Evolutionary conservation across 2,329 filamentous ascomycete species (phyloP).

Genomic region (Monilinia fructicola): DNA sequence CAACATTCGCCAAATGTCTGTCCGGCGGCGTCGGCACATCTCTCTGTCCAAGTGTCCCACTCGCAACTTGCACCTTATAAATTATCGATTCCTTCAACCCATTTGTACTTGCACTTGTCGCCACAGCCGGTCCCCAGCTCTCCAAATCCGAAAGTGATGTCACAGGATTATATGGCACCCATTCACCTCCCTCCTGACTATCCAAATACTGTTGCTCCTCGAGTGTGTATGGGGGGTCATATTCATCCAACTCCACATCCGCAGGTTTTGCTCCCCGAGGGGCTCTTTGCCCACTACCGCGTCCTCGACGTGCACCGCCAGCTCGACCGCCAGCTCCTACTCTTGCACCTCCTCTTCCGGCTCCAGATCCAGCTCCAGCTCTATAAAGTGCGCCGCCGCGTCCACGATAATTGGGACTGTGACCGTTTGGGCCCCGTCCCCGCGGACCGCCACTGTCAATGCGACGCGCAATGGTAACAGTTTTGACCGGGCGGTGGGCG

Average conservation of each 20-base stretch:
- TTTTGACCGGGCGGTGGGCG: constrained; percentile 29
- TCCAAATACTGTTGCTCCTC: constrained; percentile 35
- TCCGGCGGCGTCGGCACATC: constrained; percentile 24
- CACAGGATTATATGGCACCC: constrained; percentile 33
- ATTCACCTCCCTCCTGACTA: constrained; percentile 32
- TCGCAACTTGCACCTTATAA: constrained; percentile 36
- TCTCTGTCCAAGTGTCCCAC: constrained; percentile 27
- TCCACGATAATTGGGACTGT: constrained; percentile 14
- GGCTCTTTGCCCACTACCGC: constrained; percentile 21
- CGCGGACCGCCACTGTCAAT: constrained; percentile 10
- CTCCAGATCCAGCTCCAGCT: constrained; percentile 34
- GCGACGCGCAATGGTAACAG: constrained; percentile 30
- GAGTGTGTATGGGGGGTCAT: constrained; percentile 29
- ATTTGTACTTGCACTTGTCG: constrained; percentile 27
- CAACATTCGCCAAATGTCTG: constrained; percentile 30
- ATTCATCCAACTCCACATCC: constrained; percentile 14
- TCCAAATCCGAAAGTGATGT: constrained; percentile 33
- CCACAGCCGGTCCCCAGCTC: constrained; percentile 32
- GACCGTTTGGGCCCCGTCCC: neutral
- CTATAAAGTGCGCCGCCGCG: constrained; percentile 17
- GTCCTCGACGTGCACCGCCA: constrained; percentile 10
- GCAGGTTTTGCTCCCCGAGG: neutral
- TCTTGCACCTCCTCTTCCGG: constrained; percentile 32
- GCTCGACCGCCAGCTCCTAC: constrained; percentile 7
- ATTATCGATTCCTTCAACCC: constrained; percentile 34